phyloP scores from a whole-genome alignment of 140 eudicot genomes.

The Anethum foeniculum region DNA sequence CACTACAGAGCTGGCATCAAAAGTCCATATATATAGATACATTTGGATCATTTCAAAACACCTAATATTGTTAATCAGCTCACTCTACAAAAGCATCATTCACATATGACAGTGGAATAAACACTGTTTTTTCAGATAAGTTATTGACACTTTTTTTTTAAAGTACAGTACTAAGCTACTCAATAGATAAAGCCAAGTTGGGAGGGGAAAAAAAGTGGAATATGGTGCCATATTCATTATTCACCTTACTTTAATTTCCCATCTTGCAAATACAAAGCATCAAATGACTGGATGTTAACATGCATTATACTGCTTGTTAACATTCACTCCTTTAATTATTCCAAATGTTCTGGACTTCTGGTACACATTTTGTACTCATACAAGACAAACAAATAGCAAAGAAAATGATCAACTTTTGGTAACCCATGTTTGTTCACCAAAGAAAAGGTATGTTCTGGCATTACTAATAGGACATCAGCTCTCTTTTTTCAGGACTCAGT shows the following conservation, averaged over 20 bases:
- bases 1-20: neutral
- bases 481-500: neutral
- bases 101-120: neutral
- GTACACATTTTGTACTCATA: neutral
- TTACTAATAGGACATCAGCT: neutral
- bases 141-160: neutral
- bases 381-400: constrained; percentile 1
- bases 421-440: neutral
- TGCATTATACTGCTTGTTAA: neutral
- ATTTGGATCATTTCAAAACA: neutral
- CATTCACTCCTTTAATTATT: neutral
- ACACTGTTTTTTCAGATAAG: neutral
- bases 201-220: neutral
- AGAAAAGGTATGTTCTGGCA: neutral
- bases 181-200: neutral
- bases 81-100: neutral
- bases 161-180: neutral
- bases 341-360: neutral
- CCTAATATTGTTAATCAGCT: too few relatives aligned
- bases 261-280: neutral
- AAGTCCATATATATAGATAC: neutral
- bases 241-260: constrained; percentile 1
- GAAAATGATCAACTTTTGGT: neutral
- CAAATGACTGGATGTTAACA: constrained; percentile 5
- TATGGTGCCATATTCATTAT: neutral